Percentiles rank a stretch among this genome's conserved stretches.
Evolutionary conservation across 2,329 filamentous ascomycete species (phyloP).

Genomic region (Colletotrichum filicis): DNA sequence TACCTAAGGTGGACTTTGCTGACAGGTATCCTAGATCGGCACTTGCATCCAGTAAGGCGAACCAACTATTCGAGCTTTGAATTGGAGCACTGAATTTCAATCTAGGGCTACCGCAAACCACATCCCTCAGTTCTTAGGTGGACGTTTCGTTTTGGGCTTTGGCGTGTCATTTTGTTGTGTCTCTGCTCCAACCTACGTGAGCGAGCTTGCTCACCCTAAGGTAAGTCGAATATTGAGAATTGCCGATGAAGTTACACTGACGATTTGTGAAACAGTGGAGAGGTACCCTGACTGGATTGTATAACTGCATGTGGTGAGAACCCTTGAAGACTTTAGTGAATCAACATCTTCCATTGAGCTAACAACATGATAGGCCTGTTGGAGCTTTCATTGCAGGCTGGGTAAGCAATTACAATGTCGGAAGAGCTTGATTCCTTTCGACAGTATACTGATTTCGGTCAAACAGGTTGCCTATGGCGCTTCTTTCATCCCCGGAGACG

Average conservation of each 20-base stretch:
- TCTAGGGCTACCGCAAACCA: constrained; percentile 50
- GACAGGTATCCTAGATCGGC: background rate
- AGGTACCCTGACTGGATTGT: constrained; percentile 62
- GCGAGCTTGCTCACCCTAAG: constrained; percentile 63
- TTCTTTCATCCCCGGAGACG: constrained; percentile 48
- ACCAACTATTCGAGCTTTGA: rapidly evolving
- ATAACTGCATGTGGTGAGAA: constrained; percentile 61
- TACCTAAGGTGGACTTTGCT: background rate
- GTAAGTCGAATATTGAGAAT: background rate
- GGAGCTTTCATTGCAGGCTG: constrained; percentile 66
- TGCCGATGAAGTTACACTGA: background rate
- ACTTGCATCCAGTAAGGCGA: constrained; percentile 7
- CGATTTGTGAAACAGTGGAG: constrained; percentile 47
- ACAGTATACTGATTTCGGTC: background rate
- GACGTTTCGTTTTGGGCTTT: constrained; percentile 63
- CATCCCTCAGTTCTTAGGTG: constrained; percentile 59
- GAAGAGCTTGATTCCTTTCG: no score
- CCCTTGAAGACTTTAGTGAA: no score
- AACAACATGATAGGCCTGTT: constrained; percentile 37
- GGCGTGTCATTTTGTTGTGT: constrained; percentile 62
- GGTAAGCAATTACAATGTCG: constrained; percentile 39
- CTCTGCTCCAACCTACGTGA: constrained; percentile 61
- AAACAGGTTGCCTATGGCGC: constrained; percentile 56
- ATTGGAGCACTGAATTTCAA: background rate
- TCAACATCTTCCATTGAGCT: background rate